These are phyloP conservation scores for Neurospora sp. DNA, from an alignment of 495 filamentous ascomycete genomes.

Conservation along the genomic window DNA sequence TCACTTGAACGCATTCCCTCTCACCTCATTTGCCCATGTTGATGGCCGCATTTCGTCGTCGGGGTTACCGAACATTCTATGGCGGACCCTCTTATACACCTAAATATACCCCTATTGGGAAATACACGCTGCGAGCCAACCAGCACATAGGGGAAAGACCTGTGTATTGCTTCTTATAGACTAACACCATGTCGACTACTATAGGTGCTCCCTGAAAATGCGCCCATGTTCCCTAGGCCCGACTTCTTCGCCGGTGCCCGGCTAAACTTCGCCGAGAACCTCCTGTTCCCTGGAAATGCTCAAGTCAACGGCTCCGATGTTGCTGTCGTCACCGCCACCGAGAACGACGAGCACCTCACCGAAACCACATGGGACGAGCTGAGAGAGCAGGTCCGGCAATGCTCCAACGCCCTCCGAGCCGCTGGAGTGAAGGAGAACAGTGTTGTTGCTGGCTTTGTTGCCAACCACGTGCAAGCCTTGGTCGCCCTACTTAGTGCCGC, in stretches of 20 bases:
- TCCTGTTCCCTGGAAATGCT: constrained; percentile 59
- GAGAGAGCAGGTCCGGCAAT: constrained; percentile 62
- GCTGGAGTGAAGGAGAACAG: constrained; percentile 59
- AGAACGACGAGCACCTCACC: constrained; percentile 49
- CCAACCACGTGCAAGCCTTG: constrained; percentile 75
- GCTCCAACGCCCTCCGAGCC: constrained; percentile 58
- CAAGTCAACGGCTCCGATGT: constrained; percentile 43
- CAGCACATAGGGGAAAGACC: neutral
- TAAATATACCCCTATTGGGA: neutral
- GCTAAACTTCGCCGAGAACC: constrained; percentile 88
- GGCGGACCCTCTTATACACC: neutral
- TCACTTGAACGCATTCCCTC: neutral
- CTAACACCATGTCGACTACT: constrained; percentile 1
- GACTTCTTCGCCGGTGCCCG: constrained; percentile 68
- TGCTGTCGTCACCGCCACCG: constrained; percentile 67
- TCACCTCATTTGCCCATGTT: neutral
- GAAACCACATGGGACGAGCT: constrained; percentile 71
- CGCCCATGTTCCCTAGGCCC: constrained; percentile 75
- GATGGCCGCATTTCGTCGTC: neutral
- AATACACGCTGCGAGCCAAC: neutral
- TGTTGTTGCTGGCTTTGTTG: constrained; percentile 72
- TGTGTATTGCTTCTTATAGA: neutral
- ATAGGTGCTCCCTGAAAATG: constrained; percentile 57
- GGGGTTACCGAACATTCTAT: neutral
- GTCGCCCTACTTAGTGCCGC: constrained; percentile 79